Conservation (phyloP, 805 yeast genomes). For the Cyberlindnera galapagoensis region DNA sequence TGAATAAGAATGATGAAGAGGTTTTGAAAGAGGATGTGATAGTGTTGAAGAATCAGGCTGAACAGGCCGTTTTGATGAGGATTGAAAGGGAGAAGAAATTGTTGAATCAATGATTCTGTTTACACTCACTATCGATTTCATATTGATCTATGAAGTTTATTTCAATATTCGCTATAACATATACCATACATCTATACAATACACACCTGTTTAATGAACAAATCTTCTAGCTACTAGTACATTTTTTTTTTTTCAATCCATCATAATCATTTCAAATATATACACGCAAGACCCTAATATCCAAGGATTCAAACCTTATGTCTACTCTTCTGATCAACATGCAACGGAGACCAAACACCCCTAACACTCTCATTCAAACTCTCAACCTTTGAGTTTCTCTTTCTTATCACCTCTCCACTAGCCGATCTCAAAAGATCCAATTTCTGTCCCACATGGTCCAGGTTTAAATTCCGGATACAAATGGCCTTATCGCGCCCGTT, state of each 20-base stretch:
- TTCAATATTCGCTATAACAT: too few species aligned
- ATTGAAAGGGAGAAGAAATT: slow-evolving; percentile 22
- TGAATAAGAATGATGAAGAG: slow-evolving; percentile 8
- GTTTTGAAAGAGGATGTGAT: slow-evolving; percentile 17
- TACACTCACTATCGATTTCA: too few species aligned
- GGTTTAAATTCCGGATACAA: slow-evolving; percentile 69
- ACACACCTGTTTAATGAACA: neutral
- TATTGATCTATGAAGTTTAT: too few species aligned
- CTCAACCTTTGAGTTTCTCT: slow-evolving; percentile 70
- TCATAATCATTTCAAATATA: too few species aligned
- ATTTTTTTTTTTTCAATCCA: neutral
- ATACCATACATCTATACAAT: neutral
- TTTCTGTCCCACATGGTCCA: slow-evolving; percentile 57
- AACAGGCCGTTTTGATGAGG: slow-evolving; percentile 22
- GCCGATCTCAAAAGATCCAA: slow-evolving; percentile 57
- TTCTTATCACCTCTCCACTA: slow-evolving; percentile 55
- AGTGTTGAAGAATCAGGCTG: slow-evolving; percentile 15
- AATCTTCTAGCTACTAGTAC: neutral
- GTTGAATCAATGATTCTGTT: too few species aligned
- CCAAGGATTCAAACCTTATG: slow-evolving; percentile 24
- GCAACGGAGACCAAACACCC: slow-evolving; percentile 98
- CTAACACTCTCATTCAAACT: slow-evolving; percentile 79
- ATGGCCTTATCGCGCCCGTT: slow-evolving; percentile 48
- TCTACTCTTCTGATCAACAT: slow-evolving; percentile 49
- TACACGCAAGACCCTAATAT: neutral